Evolutionary conservation across 306 rosid species (phyloP), one percentile per base, ranked within the genome.

Genomic region (Crataegus laevigata): DNA sequence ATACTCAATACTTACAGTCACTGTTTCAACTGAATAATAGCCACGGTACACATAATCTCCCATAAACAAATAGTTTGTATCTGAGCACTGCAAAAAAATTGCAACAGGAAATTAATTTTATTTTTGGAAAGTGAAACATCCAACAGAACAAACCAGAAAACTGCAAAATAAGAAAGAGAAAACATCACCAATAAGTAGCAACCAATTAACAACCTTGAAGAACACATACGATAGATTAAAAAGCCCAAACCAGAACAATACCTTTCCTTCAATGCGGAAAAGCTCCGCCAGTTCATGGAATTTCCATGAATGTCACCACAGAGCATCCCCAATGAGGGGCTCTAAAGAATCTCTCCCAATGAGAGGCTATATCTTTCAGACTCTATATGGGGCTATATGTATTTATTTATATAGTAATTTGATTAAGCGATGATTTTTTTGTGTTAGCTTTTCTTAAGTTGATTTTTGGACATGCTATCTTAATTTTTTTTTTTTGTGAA

Each of bases 21-120:
- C 97, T 13, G 98, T 94, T 86, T 91, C 98, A 55, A 94, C 96
- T 5, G 98, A 91, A 81, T 94, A 94, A 77, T 94, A 94, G 82
- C 98, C 97, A 78, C 98, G 97, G 72, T 94, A 97, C 36, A 94
- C 98, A 81, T 94, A 94, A 82, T 94, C 98, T 80, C 98, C 98
- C 98, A 94, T 94, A 64, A 94, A 94, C 79, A 94, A 86, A 78
- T 94, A 94, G 80, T 91, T 94, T 81, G 98, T 91, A 88, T 94
- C 96, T 81, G 98, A 97, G 85, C 98, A 94, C 98, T 94, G 72
- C 86, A 85, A 80, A 69, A 77, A 83, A 78, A 75, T 65, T 42
- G 79, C 73, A 45, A 74, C 76, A 66, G 81, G 47, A 42, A 42
- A 42, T 42, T 26, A 82, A 68, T 70, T 82, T 15, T 62, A 28